These are phyloP conservation scores for Alopecurus myosuroides DNA, from an alignment of 176 grass and related monocot genomes.

Conservation along the genomic window DNA sequence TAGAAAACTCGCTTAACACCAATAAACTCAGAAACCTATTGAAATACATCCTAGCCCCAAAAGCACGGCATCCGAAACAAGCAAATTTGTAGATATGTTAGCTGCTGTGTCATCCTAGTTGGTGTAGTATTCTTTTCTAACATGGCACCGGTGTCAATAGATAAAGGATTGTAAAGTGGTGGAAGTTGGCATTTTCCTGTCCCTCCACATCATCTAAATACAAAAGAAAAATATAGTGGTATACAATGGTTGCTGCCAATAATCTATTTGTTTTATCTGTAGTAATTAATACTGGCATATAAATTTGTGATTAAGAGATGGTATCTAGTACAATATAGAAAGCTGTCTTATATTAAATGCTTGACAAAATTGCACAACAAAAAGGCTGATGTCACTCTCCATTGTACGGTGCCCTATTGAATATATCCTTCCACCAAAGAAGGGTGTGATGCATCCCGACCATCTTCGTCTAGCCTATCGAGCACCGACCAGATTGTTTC, in stretches of 20 bases:
- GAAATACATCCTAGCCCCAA: neutral
- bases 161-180: neutral
- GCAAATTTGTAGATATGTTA: neutral
- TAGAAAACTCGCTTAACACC: neutral
- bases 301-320: neutral
- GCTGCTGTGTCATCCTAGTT: neutral
- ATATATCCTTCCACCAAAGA: neutral
- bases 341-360: neutral
- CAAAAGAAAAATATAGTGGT: neutral
- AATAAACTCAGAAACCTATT: neutral
- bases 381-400: neutral
- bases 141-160: neutral
- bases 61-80: neutral
- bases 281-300: neutral
- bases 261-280: neutral
- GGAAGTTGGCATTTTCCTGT: neutral
- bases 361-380: neutral
- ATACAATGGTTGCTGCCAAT: neutral
- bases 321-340: neutral
- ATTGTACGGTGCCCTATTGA: neutral
- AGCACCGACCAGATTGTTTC: neutral
- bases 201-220: neutral
- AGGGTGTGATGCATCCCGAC: neutral
- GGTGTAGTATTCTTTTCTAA: neutral
- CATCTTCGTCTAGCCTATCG: neutral